Conservation (phyloP, 306 rosid genomes). For the Prunus dulcis region DNA sequence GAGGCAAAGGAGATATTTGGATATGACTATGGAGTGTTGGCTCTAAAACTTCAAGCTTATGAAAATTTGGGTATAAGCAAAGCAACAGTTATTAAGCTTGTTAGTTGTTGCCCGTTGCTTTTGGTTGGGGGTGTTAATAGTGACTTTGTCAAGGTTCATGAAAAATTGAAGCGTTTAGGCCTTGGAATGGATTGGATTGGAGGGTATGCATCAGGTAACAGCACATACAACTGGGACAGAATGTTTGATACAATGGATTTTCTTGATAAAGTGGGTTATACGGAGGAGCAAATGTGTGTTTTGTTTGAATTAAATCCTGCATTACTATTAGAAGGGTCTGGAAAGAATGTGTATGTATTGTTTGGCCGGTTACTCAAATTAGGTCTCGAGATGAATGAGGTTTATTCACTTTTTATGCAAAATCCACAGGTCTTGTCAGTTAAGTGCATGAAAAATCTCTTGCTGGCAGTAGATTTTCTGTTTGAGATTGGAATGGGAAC, state of each 20-base stretch:
- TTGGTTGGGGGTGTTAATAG: conserved; percentile 45
- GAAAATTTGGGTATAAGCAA: conserved; percentile 67
- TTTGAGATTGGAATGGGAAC: conserved; percentile 49
- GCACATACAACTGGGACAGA: conserved; percentile 53
- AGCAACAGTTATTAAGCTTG: conserved; percentile 47
- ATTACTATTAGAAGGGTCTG: conserved; percentile 59
- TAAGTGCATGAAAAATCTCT: conserved; percentile 39
- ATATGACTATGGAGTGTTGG: conserved; percentile 42
- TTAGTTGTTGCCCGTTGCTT: conserved; percentile 63
- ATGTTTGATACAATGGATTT: conserved; percentile 56
- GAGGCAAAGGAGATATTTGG: conserved; percentile 64
- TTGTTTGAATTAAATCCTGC: conserved; percentile 55
- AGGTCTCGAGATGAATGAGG: conserved; percentile 45
- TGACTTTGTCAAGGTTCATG: conserved; percentile 49
- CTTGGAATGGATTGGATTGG: conserved; percentile 60
- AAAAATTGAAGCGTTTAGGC: conserved; percentile 47
- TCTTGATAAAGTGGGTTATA: conserved; percentile 52
- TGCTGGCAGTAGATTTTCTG: conserved; percentile 50
- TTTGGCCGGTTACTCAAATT: conserved; percentile 46
- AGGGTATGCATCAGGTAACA: conserved; percentile 36
- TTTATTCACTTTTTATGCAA: conserved; percentile 43
- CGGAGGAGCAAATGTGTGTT: conserved; percentile 37
- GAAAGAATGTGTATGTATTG: conserved; percentile 47
- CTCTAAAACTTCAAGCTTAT: conserved; percentile 45
- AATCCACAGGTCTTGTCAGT: conserved; percentile 45